Evolutionary conservation across 2,329 filamentous ascomycete genomes (phyloP).

Genomic region (Xylariales sp.): DNA sequence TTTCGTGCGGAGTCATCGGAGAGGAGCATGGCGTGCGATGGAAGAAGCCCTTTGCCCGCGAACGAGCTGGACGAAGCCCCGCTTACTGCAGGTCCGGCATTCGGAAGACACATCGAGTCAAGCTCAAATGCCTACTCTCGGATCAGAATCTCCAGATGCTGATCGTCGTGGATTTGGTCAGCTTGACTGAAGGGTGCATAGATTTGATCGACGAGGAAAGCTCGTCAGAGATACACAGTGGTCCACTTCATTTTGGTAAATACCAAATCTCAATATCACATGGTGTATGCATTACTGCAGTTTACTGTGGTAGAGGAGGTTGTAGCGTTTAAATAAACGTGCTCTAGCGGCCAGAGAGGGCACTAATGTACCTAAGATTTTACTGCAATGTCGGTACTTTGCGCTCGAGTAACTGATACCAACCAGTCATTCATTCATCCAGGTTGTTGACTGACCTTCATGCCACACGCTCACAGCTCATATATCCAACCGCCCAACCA

Average conservation of each 20-base stretch:
- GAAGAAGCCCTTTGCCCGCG: no score
- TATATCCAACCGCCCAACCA: not conserved
- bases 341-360: conserved; percentile 19
- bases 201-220: conserved; percentile 16
- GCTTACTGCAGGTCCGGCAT: no score
- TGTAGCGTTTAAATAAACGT: conserved; percentile 23
- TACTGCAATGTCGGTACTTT: conserved; percentile 18
- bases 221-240: conserved; percentile 11
- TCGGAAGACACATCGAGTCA: no score
- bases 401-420: conserved; percentile 5
- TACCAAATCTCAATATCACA: conserved; percentile 18
- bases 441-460: not conserved
- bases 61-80: no score
- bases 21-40: no score
- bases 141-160: conserved; percentile 10
- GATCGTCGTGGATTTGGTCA: conserved; percentile 2
- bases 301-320: conserved; percentile 13
- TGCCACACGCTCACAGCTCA: not conserved
- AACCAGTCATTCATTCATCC: not conserved
- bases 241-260: conserved; percentile 19
- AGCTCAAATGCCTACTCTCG: no score
- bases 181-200: conserved; percentile 2
- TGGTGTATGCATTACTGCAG: conserved; percentile 16
- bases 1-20: not conserved
- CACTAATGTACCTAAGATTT: conserved; percentile 6